These are phyloP conservation scores for Apodospora peruviana DNA, from an alignment of 495 filamentous ascomycete species.

Conservation along the genomic window DNA sequence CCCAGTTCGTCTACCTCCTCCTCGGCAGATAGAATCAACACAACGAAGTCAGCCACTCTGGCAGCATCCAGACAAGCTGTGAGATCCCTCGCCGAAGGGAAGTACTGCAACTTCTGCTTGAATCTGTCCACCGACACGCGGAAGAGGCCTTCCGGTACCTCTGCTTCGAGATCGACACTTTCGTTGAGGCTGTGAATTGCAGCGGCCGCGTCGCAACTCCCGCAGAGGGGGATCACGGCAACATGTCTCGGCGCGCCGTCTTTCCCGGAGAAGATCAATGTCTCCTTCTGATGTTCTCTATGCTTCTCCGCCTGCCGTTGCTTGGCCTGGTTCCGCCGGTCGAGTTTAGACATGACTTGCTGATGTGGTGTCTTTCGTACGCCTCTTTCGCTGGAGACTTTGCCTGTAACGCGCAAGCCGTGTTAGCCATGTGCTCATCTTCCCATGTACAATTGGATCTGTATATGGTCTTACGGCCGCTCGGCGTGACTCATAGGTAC, in stretches of 20 bases:
- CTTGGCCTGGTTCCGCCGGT: slow-evolving; percentile 86
- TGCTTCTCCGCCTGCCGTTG: slow-evolving; percentile 79
- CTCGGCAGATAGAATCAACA: slow-evolving; percentile 74
- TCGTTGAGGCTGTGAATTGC: slow-evolving; percentile 67
- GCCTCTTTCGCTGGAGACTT: slow-evolving; percentile 46
- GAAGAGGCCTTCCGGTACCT: slow-evolving; percentile 52
- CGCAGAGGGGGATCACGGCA: slow-evolving; percentile 80
- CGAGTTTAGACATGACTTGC: slow-evolving; percentile 93
- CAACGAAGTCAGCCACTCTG: slow-evolving; percentile 79
- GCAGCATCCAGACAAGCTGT: slow-evolving; percentile 77
- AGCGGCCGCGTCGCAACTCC: slow-evolving; percentile 57
- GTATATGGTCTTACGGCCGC: neutral
- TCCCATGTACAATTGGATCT: neutral
- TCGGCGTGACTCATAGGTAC: slow-evolving; percentile 11
- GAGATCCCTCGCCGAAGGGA: slow-evolving; percentile 65
- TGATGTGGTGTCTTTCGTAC: slow-evolving; percentile 86
- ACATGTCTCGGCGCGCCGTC: slow-evolving; percentile 86
- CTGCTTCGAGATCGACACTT: slow-evolving; percentile 71
- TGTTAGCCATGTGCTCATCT: slow-evolving; percentile 6
- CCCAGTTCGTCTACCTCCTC: slow-evolving; percentile 78
- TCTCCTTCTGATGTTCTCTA: slow-evolving; percentile 66
- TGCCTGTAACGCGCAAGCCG: slow-evolving; percentile 22
- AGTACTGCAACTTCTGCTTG: slow-evolving; percentile 85
- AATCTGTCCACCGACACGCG: slow-evolving; percentile 77
- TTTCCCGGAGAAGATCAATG: slow-evolving; percentile 73